Conservation (phyloP, 495 filamentous ascomycete genomes). For the Aspergillus asperescens region DNA sequence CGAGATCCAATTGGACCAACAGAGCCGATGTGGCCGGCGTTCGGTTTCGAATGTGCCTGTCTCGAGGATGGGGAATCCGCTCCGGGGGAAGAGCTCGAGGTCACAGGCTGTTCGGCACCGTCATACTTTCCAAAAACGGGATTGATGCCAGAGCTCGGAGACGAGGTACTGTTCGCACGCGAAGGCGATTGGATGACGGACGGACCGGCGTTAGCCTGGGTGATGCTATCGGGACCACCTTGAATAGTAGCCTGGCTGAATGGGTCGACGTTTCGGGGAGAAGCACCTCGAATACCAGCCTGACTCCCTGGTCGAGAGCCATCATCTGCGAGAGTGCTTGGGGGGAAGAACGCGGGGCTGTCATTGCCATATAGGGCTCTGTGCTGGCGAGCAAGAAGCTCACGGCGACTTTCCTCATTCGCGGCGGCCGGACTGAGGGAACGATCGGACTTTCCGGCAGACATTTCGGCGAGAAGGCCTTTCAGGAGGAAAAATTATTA, state of each 20-base stretch:
- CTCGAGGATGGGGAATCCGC: slow-evolving; percentile 77
- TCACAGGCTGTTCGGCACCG: slow-evolving; percentile 69
- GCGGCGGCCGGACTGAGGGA: slow-evolving; percentile 84
- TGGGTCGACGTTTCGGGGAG: slow-evolving; percentile 60
- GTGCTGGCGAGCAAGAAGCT: slow-evolving; percentile 92
- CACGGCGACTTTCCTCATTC: slow-evolving; percentile 94
- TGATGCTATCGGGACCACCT: slow-evolving; percentile 33
- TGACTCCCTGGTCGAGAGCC: slow-evolving; percentile 54
- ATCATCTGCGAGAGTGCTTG: slow-evolving; percentile 59
- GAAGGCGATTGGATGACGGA: slow-evolving; percentile 58
- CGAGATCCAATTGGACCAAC: slow-evolving; percentile 95
- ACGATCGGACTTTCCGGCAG: slow-evolving; percentile 80
- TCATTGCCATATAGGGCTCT: slow-evolving; percentile 84
- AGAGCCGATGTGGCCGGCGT: slow-evolving; percentile 51
- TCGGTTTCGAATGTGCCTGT: slow-evolving; percentile 47
- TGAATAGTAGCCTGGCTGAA: slow-evolving; percentile 47
- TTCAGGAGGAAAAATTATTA: slow-evolving; percentile 45
- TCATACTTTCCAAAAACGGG: slow-evolving; percentile 53
- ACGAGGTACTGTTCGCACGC: slow-evolving; percentile 85
- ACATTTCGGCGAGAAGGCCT: slow-evolving; percentile 80
- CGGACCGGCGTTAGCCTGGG: slow-evolving; percentile 29
- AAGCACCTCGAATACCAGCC: slow-evolving; percentile 51
- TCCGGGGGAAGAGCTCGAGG: slow-evolving; percentile 86
- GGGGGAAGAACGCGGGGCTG: slow-evolving; percentile 54
- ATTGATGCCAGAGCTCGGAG: slow-evolving; percentile 61